Conservation (phyloP, 371 early-diverging fungal species). For the Syncephalastrum contaminatum region DNA sequence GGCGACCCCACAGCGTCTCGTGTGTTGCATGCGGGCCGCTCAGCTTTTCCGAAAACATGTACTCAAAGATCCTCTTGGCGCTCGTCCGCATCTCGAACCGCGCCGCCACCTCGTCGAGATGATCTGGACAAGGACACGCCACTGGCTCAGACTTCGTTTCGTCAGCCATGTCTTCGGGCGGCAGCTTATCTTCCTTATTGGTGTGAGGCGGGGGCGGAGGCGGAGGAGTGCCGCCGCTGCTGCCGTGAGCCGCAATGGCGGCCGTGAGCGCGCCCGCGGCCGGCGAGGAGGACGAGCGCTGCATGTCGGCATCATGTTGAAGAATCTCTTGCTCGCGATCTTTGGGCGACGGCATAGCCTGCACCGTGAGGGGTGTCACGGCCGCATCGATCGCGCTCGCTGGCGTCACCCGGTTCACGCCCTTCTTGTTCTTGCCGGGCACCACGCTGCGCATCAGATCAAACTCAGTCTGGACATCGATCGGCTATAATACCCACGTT, state of each 20-base stretch:
- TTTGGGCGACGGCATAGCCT: slow-evolving; percentile 23
- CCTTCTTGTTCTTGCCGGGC: slow-evolving; percentile 6
- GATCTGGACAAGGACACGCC: slow-evolving; percentile 62
- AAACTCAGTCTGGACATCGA: slow-evolving; percentile 22
- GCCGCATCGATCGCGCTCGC: slow-evolving; percentile 26
- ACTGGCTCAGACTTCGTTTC: slow-evolving; percentile 23
- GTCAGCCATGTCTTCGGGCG: slow-evolving; percentile 24
- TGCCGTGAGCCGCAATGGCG: slow-evolving; percentile 24
- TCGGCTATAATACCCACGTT: slow-evolving; percentile 2
- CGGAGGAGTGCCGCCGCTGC: neutral
- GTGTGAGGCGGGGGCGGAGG: neutral
- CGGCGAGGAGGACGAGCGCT: slow-evolving; percentile 15
- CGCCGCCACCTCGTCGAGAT: slow-evolving; percentile 60
- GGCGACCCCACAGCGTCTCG: too few species aligned
- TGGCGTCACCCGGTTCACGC: slow-evolving; percentile 23
- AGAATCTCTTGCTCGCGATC: slow-evolving; percentile 2
- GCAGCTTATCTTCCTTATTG: slow-evolving; percentile 1
- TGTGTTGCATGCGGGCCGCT: slow-evolving; percentile 11
- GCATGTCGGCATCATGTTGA: too few species aligned
- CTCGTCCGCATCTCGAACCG: slow-evolving; percentile 46
- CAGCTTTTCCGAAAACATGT: slow-evolving; percentile 51
- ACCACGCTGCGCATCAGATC: slow-evolving; percentile 26
- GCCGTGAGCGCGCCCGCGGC: slow-evolving; percentile 38
- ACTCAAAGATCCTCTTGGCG: slow-evolving; percentile 55
- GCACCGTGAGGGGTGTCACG: slow-evolving; percentile 39